phyloP scores from a whole-genome alignment of 345 rosid genomes.

The Eucalyptus cladocalyx region DNA sequence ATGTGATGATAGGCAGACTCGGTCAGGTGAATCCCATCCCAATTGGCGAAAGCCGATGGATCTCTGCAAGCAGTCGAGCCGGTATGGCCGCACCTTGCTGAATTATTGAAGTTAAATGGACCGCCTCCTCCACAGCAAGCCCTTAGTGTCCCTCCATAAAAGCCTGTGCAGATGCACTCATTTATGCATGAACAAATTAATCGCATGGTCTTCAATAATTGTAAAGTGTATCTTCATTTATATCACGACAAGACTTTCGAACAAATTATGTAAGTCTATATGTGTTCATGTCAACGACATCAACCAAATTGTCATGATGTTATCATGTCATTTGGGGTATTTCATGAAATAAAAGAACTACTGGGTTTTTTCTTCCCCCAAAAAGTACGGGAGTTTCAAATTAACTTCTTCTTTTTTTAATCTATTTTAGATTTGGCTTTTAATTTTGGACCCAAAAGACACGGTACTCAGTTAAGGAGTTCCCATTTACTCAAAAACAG shows the following conservation, averaged over 20 bases:
- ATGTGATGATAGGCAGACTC: slow-evolving; percentile 50
- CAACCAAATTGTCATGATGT: not conserved
- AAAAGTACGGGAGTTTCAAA: too few species aligned
- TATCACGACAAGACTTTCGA: not conserved
- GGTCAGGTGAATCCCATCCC: slow-evolving; percentile 73
- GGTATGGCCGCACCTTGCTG: slow-evolving; percentile 33
- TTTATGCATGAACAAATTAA: not conserved
- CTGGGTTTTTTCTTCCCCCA: not conserved
- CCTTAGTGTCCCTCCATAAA: slow-evolving; percentile 12
- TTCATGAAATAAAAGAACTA: not conserved
- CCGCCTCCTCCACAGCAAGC: slow-evolving; percentile 77
- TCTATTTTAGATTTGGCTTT: not conserved
- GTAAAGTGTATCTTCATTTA: not conserved
- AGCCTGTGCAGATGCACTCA: slow-evolving; percentile 13
- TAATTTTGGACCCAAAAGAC: not conserved
- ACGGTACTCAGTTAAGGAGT: not conserved
- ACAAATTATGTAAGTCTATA: not conserved
- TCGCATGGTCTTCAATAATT: not conserved
- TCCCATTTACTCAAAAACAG: not conserved
- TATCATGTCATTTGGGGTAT: not conserved
- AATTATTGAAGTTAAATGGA: slow-evolving; percentile 37
- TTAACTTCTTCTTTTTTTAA: too few species aligned
- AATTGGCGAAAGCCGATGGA: slow-evolving; percentile 30
- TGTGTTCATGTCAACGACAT: not conserved
- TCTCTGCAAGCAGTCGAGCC: slow-evolving; percentile 36